Percentiles rank a stretch among this genome's conserved stretches.
phyloP scores from a whole-genome alignment of 495 filamentous ascomycete species.

The Elaphomyces granulatus region DNA sequence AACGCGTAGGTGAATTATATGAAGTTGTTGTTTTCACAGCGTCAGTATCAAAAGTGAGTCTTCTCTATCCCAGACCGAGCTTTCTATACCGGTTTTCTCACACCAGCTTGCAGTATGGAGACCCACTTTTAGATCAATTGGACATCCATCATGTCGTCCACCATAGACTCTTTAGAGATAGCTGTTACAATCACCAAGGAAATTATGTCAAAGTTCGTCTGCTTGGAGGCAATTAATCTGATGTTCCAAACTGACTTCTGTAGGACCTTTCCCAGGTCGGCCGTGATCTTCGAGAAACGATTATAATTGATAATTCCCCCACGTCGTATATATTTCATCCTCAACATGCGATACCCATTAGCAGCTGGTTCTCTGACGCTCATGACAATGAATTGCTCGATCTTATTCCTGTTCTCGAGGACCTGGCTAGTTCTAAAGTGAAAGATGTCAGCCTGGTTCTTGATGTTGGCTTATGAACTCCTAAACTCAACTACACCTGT shows the following conservation, averaged over 20 bases:
- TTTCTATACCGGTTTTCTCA: constrained; percentile 1
- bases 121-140: constrained; percentile 89
- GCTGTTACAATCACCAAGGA: constrained; percentile 98
- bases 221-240: not conserved
- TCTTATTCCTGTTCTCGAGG: constrained; percentile 95
- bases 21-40: constrained; percentile 98
- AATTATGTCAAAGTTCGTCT: constrained; percentile 82
- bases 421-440: constrained; percentile 75
- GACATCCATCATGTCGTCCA: constrained; percentile 97
- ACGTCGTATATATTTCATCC: constrained; percentile 99
- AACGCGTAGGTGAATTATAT: constrained; percentile 91
- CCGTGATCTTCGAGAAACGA: constrained; percentile 89
- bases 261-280: constrained; percentile 92
- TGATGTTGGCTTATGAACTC: constrained; percentile 36
- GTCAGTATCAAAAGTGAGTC: constrained; percentile 86
- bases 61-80: not conserved
- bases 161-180: constrained; percentile 92
- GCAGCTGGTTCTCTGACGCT: constrained; percentile 99
- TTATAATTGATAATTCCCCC: constrained; percentile 99
- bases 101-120: constrained; percentile 58
- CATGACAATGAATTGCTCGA: constrained; percentile 99
- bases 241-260: constrained; percentile 9
- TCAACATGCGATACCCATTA: constrained; percentile 97
- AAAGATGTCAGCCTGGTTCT: constrained; percentile 95
- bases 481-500: not conserved